Evolutionary conservation across 257 asterid genomes (phyloP), one percentile per base, ranked within the genome.

Genomic region (Nicotiana obtusifolia): DNA sequence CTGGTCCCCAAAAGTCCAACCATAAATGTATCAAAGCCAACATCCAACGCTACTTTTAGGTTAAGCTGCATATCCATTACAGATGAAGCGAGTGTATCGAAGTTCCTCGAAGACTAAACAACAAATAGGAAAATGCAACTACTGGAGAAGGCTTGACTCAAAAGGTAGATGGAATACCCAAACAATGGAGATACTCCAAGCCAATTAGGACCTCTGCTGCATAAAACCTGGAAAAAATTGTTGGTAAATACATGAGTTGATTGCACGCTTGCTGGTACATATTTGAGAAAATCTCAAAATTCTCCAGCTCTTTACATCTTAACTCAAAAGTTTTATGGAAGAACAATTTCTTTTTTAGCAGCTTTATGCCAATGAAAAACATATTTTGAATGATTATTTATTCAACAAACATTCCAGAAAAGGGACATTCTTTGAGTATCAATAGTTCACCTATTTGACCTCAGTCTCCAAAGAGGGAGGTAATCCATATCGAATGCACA

Each of bases 181-280:
- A 88, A 88, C 98, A 95, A 80, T 95, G 99, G 88, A 95, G 98
- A 88, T 95, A 95, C 85, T 95, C 99, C 95, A 95, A 88, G 82
- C 95, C 92, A 87, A 95, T 89, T 86, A 94, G 83, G 82, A 95
- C 97, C 86, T 94, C 99, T 76, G 98, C 99, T 59, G 97, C 97
- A 88, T 89, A 95, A 89, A 95, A 95, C 93, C 99, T 95, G 91
- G 77, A 65, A 81, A 84, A 52, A 13, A 49, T 28, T 61, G 67
- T 77, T 41, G 78, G 22, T 67, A 59, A 52, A 75, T 71, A 47
- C 64, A 75, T 49, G 59, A 49, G 64, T 49, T 75, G 15, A 49
- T 75, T 4, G n/a, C 62, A 49, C 4, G 19, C 41, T 26, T 64
- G 28, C 9, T 64, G 68, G 14, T 62, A 7, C 35, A 62, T 11